Evolutionary conservation across 2,329 filamentous ascomycete genomes (phyloP), one percentile per base, ranked within the genome.

Genomic region (Fusarium veterinarium): DNA sequence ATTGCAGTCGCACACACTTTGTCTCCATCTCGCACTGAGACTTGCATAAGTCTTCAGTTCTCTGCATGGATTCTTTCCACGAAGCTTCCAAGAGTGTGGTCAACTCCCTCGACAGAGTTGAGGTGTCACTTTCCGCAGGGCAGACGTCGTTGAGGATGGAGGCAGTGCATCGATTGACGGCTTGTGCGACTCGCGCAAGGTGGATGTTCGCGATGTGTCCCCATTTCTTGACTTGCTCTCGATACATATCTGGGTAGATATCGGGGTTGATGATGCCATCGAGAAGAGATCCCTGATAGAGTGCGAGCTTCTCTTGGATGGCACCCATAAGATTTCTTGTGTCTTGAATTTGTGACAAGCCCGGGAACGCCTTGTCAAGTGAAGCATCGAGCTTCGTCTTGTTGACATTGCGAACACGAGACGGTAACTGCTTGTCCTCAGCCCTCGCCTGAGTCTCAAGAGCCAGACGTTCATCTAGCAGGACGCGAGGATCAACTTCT

Each of bases 171-270:
- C 20, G 5, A 2, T 41, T 61, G 3, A 79, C 70, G 4, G 70
- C 41, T 1, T 45, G 8, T 1, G 74, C 62, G 3, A 83, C 69
- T 3, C 23, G 38, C 0, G 61, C 5, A 0, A 83, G 67, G 33
- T 83, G 79, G 0, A 48, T 6, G 7, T 67, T 38, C 1, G 79
- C 76, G 2, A 83, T 71, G 1, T 14, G 31, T 2, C 70, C 45
- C 82, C 81, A 83, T n/a, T 78, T 77, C 8, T 66, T 49, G 0
- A 81, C 80, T 49, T 83, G 81, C 30, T 71, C 68, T 28, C 64
- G 71, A 48, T 79, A 82, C 9, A 83, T 74, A 0, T 70, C 70
- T 4, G 70, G 73, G 23, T 81, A 75, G 2, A 82, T 74, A 1
- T 77, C 72, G 0, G 81, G 79, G 49, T 83, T 81, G 17, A 80